These are phyloP conservation scores for Dictyostelium citrinum DNA, from an alignment of 78 protist genomes.

Conservation along the genomic window DNA sequence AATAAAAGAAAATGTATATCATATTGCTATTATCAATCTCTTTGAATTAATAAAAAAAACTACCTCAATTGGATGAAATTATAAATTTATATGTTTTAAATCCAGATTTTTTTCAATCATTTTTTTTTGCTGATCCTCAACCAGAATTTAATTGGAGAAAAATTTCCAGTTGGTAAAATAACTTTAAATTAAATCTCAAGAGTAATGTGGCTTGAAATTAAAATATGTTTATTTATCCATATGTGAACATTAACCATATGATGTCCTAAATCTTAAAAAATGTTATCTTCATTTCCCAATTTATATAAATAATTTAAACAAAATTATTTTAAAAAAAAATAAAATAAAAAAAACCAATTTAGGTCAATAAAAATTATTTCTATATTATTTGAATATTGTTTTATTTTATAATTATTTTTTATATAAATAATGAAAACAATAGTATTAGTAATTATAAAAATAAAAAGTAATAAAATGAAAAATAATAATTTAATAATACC, in stretches of 20 bases:
- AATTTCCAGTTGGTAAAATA: not conserved
- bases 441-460: no score
- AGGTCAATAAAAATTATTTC: no score
- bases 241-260: constrained; percentile 8
- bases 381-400: no score
- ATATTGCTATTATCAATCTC: no score
- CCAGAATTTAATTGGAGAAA: not conserved
- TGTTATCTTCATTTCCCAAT: not conserved
- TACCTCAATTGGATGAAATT: no score
- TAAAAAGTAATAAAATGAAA: not conserved
- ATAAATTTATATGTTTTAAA: no score
- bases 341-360: not conserved
- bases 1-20: no score
- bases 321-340: not conserved
- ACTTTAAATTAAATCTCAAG: not conserved
- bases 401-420: not conserved
- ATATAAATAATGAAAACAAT: not conserved
- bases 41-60: no score
- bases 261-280: not conserved
- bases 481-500: not conserved
- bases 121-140: not conserved
- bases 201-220: not conserved
- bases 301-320: not conserved
- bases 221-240: not conserved
- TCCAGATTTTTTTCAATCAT: not conserved